A percentile compares a stretch with the other conserved stretches of the same genome.
Evolutionary conservation across 805 yeast species (phyloP).

Genomic region (Starmerella sp.): DNA sequence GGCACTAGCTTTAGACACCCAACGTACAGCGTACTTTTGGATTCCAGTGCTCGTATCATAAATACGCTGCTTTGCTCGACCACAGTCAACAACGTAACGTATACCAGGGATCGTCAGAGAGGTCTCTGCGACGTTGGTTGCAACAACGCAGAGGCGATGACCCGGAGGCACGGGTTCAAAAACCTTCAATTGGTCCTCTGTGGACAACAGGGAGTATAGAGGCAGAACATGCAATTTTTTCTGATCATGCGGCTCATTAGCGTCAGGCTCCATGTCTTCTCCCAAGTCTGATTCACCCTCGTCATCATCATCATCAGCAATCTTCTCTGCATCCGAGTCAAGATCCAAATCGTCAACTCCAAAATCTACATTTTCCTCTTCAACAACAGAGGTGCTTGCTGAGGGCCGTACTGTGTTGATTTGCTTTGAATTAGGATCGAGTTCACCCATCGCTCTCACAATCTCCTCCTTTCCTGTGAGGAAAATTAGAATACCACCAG

Average conservation of each 20-base stretch:
- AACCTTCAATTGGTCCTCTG: slow-evolving; percentile 87
- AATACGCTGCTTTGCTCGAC: slow-evolving; percentile 80
- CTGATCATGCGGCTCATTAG: slow-evolving; percentile 39
- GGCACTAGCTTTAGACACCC: slow-evolving; percentile 93
- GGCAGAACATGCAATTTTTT: slow-evolving; percentile 81
- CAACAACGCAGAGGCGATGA: slow-evolving; percentile 78
- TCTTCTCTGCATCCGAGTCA: slow-evolving; percentile 32
- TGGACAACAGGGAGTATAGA: slow-evolving; percentile 83
- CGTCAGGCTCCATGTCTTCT: slow-evolving; percentile 41
- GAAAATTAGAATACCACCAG: slow-evolving; percentile 86
- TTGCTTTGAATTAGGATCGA: slow-evolving; percentile 50
- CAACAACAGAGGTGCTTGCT: slow-evolving; percentile 55
- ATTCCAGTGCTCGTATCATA: slow-evolving; percentile 77
- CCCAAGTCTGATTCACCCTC: slow-evolving; percentile 35
- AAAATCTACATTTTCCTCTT: slow-evolving; percentile 76
- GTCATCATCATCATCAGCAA: slow-evolving; percentile 30
- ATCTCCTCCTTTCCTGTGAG: slow-evolving; percentile 94
- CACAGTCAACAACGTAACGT: slow-evolving; percentile 88
- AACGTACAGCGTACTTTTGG: slow-evolving; percentile 79
- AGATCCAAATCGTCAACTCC: slow-evolving; percentile 31
- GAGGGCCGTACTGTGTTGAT: slow-evolving; percentile 36
- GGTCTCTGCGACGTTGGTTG: slow-evolving; percentile 97
- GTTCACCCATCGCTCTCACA: slow-evolving; percentile 54
- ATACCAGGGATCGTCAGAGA: slow-evolving; percentile 94
- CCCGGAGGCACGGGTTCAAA: slow-evolving; percentile 79